These are phyloP conservation scores for Pleurotus pulmonarius DNA, from an alignment of 768 basidiomycete genomes.

Conservation along the genomic window DNA sequence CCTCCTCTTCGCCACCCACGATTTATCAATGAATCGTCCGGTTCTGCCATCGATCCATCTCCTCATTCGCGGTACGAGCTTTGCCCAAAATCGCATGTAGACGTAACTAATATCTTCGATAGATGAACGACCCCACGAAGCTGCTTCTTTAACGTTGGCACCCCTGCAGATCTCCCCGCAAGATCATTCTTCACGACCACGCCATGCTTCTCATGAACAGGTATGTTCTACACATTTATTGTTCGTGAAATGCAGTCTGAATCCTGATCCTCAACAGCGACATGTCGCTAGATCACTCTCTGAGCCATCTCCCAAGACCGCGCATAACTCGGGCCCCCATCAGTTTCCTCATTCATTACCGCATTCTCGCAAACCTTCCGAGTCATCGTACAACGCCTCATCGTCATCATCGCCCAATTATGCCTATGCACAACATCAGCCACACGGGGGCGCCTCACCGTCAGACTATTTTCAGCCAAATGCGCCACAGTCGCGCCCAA, in stretches of 20 bases:
- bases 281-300: slow-evolving; percentile 5
- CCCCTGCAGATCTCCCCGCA: slow-evolving; percentile 4
- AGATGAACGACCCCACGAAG: slow-evolving; percentile 1
- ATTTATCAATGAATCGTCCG: not conserved
- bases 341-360: slow-evolving; percentile 1
- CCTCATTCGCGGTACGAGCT: not conserved
- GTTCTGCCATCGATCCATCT: slow-evolving; percentile 6
- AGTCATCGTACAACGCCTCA: not conserved
- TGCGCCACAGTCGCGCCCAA: slow-evolving; percentile 1
- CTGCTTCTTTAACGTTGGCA: slow-evolving; percentile 5
- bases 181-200: slow-evolving; percentile 7
- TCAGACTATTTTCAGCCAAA: not conserved
- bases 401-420: not conserved
- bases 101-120: not conserved
- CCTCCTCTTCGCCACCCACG: not conserved
- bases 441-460: not conserved
- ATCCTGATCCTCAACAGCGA: not conserved
- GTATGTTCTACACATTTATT: not conserved
- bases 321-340: not conserved
- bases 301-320: slow-evolving; percentile 1
- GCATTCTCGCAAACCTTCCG: slow-evolving; percentile 4
- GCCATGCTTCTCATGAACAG: slow-evolving; percentile 5
- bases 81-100: not conserved
- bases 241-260: too few species aligned
- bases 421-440: slow-evolving; percentile 3